Percentiles rank a stretch among this genome's conserved stretches.
Conservation (phyloP, 2,329 filamentous ascomycete species). For the Davidsoniella eucalypti region DNA sequence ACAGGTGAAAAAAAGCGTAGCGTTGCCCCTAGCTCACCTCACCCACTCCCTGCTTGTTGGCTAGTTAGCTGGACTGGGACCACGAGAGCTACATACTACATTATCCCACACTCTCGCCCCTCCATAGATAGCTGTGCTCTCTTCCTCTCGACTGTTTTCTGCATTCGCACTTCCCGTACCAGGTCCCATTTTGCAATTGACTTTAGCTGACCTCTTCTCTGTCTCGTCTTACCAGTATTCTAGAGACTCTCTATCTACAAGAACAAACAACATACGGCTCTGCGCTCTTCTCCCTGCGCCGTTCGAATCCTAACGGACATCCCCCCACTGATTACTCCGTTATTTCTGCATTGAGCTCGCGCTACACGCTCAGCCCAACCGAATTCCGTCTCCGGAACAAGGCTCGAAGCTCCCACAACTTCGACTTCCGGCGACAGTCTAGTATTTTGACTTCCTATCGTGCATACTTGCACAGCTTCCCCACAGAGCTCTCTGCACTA, state of each 20-base stretch:
- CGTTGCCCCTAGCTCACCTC: no score
- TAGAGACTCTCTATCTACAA: no score
- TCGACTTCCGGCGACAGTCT: neutral
- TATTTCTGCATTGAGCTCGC: slow-evolving; percentile 5
- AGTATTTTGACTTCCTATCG: neutral
- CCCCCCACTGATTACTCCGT: slow-evolving; percentile 12
- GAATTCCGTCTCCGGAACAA: neutral
- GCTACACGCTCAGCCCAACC: slow-evolving; percentile 7
- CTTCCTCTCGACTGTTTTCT: neutral
- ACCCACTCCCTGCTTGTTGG: no score
- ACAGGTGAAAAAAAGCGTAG: slow-evolving; percentile 1
- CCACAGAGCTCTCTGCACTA: neutral
- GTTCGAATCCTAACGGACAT: slow-evolving; percentile 11
- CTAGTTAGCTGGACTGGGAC: no score
- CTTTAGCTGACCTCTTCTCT: slow-evolving; percentile 1
- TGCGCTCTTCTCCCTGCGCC: neutral
- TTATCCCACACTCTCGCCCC: neutral
- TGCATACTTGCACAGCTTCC: neutral
- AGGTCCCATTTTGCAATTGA: neutral
- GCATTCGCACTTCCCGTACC: neutral
- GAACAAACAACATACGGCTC: neutral
- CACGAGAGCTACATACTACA: neutral
- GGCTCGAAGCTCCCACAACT: slow-evolving; percentile 12
- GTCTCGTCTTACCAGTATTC: neutral
- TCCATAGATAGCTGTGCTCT: neutral